phyloP scores from a whole-genome alignment of 371 early-diverging fungal genomes.

The Mortierella sp. region DNA sequence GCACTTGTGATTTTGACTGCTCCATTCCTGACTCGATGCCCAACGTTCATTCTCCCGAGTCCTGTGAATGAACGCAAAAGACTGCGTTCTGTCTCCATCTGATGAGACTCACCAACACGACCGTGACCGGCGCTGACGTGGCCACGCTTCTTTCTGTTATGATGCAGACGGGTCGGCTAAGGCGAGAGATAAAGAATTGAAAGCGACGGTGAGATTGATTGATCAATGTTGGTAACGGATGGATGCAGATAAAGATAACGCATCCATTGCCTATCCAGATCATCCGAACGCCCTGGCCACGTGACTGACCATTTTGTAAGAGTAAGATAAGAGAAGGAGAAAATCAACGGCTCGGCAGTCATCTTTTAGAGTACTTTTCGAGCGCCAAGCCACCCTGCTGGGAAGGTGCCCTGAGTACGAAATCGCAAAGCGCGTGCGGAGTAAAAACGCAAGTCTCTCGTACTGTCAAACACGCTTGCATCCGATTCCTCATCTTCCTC shows the following conservation, averaged over 20 bases:
- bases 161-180: slow-evolving; percentile 88
- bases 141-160: slow-evolving; percentile 92
- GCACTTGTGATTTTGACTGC: too few species aligned
- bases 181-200: neutral
- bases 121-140: slow-evolving; percentile 96
- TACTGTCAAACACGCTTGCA: too few species aligned
- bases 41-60: too few species aligned
- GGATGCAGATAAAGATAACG: too few species aligned
- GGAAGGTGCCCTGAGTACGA: too few species aligned
- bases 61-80: too few species aligned
- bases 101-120: slow-evolving; percentile 73
- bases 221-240: slow-evolving; percentile 18
- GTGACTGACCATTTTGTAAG: slow-evolving; percentile 31
- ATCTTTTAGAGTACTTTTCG: too few species aligned
- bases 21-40: too few species aligned
- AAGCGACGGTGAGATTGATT: neutral
- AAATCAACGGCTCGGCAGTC: neutral
- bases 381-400: too few species aligned
- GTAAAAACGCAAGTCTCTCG: slow-evolving; percentile 18
- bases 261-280: neutral
- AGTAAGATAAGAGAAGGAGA: slow-evolving; percentile 28
- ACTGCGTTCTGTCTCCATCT: too few species aligned
- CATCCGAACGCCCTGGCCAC: neutral
- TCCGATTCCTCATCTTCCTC: neutral
- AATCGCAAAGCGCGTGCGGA: too few species aligned